Conservation (phyloP, 2,329 filamentous ascomycete genomes). For the Fusarium sp. region DNA sequence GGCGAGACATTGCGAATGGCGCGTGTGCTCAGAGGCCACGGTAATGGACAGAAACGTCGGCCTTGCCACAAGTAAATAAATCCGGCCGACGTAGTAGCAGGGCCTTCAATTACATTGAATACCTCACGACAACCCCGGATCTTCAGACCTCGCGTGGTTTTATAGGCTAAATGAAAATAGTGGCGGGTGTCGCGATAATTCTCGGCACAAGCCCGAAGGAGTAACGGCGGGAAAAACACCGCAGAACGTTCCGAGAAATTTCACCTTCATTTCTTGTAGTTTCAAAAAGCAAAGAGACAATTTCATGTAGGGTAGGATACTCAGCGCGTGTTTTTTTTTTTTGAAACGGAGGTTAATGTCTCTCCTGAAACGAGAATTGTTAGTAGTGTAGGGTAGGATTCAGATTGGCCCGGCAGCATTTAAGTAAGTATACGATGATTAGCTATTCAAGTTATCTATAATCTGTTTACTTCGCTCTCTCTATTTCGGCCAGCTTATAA, state of each 20-base stretch:
- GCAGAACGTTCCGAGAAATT: background rate
- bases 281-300: background rate
- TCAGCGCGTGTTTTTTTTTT: background rate
- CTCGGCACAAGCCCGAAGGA: background rate
- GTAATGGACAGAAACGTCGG: background rate
- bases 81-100: background rate
- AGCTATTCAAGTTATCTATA: background rate
- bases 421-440: background rate
- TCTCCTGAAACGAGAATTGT: background rate
- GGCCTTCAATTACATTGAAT: background rate
- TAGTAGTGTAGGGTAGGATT: background rate
- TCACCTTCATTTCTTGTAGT: background rate
- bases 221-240: background rate
- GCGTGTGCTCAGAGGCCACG: background rate
- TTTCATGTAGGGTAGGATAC: background rate
- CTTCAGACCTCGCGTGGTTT: background rate
- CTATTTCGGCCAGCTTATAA: accelerated
- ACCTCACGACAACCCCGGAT: background rate
- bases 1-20: background rate
- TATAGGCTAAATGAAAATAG: background rate
- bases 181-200: background rate
- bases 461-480: background rate
- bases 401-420: background rate
- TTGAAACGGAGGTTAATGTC: too few relatives aligned
- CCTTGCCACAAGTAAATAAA: background rate